These are phyloP conservation scores for Noccaea bulbosa DNA, from an alignment of 345 rosid genomes.

Conservation along the genomic window DNA sequence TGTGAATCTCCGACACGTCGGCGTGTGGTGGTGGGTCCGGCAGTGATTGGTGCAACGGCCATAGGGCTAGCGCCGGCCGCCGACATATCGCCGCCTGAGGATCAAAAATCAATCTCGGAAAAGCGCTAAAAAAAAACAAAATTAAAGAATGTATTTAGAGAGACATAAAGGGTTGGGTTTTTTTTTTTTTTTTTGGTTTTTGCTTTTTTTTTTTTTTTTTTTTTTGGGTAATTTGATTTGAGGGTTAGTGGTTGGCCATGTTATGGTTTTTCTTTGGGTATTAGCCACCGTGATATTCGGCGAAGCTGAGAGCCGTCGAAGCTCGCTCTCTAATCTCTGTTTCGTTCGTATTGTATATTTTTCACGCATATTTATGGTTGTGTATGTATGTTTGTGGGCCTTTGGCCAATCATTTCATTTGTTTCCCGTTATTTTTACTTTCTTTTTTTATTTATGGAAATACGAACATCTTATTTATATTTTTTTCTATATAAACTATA, in stretches of 20 bases:
- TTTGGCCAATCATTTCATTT: conserved; percentile 36
- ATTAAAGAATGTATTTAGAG: neutral
- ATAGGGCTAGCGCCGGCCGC: conserved; percentile 56
- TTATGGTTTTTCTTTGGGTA: conserved; percentile 6
- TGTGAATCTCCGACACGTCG: conserved; percentile 65
- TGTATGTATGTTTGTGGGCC: conserved; percentile 23
- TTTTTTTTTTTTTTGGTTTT: neutral
- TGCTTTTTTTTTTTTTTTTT: neutral
- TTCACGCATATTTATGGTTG: neutral
- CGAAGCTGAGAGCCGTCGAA: conserved; percentile 41
- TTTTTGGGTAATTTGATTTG: neutral
- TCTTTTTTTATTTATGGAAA: neutral
- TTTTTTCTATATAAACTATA: neutral
- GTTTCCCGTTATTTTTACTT: neutral
- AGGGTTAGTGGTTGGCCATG: conserved; percentile 42
- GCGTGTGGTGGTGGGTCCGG: conserved; percentile 63
- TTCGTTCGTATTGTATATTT: conserved; percentile 10
- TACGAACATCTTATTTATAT: neutral
- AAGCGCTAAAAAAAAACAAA: conserved; percentile 23
- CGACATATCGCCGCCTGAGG: conserved; percentile 53
- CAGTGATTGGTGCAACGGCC: conserved; percentile 55
- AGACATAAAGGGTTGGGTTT: neutral
- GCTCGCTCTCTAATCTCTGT: conserved; percentile 16
- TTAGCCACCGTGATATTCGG: conserved; percentile 45
- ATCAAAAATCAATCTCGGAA: conserved; percentile 13